phyloP scores from a whole-genome alignment of 371 early-diverging fungal species.

The Lichtheimia ornata region DNA sequence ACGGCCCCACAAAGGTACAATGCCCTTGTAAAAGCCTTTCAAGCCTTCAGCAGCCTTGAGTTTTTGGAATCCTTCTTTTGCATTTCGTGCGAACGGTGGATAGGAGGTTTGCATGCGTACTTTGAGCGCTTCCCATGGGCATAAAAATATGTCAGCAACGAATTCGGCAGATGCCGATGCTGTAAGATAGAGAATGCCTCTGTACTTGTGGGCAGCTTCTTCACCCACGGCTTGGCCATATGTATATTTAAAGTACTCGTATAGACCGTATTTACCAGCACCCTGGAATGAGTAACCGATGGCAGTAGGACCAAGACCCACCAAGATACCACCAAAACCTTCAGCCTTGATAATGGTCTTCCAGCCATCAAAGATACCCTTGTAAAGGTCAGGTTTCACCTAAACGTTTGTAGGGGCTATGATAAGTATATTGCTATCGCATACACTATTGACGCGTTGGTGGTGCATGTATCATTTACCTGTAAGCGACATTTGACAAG shows the following conservation, averaged over 20 bases:
- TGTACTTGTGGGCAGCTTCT: constrained; percentile 74
- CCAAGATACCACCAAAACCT: constrained; percentile 74
- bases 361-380: constrained; percentile 67
- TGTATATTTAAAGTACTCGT: constrained; percentile 82
- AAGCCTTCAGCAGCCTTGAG: constrained; percentile 62
- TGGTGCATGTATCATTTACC: constrained; percentile 12
- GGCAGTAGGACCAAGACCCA: constrained; percentile 79
- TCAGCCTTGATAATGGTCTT: constrained; percentile 64
- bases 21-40: constrained; percentile 71
- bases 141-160: constrained; percentile 81
- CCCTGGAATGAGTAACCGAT: constrained; percentile 91
- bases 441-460: not conserved
- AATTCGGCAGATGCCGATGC: constrained; percentile 89
- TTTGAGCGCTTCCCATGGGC: constrained; percentile 83
- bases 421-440: not conserved
- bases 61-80: constrained; percentile 63
- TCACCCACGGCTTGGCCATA: constrained; percentile 70
- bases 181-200: constrained; percentile 70
- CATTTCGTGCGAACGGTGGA: constrained; percentile 66
- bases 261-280: constrained; percentile 86
- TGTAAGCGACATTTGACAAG: constrained; percentile 70
- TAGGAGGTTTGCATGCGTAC: constrained; percentile 75
- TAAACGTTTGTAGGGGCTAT: not conserved
- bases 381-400: constrained; percentile 67
- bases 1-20: constrained; percentile 80